These are phyloP conservation scores for Spatholobus suberectus DNA, from an alignment of 306 rosid species.

Conservation along the genomic window DNA sequence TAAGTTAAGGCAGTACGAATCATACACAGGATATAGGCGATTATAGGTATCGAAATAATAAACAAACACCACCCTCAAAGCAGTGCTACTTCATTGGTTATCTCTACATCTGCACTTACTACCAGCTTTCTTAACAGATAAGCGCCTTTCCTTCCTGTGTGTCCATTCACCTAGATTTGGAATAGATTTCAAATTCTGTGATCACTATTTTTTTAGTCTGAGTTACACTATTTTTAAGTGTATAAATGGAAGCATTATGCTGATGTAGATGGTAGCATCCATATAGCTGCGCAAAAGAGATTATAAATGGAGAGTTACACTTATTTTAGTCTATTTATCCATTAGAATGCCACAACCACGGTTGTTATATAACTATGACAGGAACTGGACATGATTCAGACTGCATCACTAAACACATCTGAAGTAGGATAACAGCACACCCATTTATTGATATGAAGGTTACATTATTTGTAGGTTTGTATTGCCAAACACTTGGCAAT, in stretches of 20 bases:
- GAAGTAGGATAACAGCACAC: constrained; percentile 23
- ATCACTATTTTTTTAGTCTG: neutral
- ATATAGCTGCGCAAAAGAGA: neutral
- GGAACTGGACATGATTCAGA: constrained; percentile 4
- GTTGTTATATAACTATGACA: constrained; percentile 28
- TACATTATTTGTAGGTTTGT: constrained; percentile 39
- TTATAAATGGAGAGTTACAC: neutral
- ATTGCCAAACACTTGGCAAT: constrained; percentile 36
- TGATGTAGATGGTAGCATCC: neutral
- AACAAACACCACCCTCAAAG: neutral
- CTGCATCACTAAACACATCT: constrained; percentile 34
- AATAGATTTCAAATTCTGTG: constrained; percentile 8
- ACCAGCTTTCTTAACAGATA: neutral
- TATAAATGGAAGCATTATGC: neutral
- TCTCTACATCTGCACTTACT: neutral
- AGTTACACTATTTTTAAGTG: too few species aligned
- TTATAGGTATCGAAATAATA: neutral
- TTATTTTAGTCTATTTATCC: constrained; percentile 35
- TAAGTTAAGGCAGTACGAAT: neutral
- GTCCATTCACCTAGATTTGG: neutral
- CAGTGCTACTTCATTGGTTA: neutral
- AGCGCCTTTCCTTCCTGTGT: neutral
- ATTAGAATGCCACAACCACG: constrained; percentile 33
- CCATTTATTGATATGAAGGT: constrained; percentile 44
- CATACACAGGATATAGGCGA: neutral